Base-by-base conservation (phyloP, 192 early-diverging fungal species). In the Piromyces finnis region DNA sequence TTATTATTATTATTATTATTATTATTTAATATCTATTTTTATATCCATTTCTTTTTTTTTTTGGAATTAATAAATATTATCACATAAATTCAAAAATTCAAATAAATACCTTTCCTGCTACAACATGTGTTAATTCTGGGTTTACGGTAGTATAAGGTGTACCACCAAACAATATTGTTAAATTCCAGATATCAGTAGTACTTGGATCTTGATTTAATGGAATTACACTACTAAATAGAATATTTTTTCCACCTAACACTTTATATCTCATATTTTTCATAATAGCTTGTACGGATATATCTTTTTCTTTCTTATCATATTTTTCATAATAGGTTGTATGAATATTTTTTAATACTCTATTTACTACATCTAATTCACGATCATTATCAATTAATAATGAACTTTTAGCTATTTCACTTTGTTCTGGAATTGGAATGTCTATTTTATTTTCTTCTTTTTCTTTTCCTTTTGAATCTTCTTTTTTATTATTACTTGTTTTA, bases 151-250 rank as follows among this genome's bases (percentile, higher is more conserved):
- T 82, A 3, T 86, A 89, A 83, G 95, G 96, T 30, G 82, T 83
- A 0, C 95, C 97, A 7, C 97, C 97, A 89, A 96, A 98, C 26
- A 85, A 85, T 36, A 80, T 79, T 14, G 96, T 96, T 80, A 91
- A 87, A 30, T 86, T 88, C 95, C 96, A 97, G 39, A 95, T 86
- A 30, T 96, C 95, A 28, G 92, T 89, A 27, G 30, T 78, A 29
- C 18, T 13, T 11, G 84, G 82, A 39, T 90, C 88, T 30, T 89
- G 84, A 2, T 86, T 86, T 15, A 92, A 84, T 13, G 94, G 94
- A 41, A 99, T 94, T 4, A 95, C 90, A 13, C 92, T 88, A 28
- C 92, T 92, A 78, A 99, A 97, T 2, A 94, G 88, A 36, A 99
- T 81, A 14, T 88, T 84, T 5, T 89, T 83, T 9, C 93, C 94